Conservation (phyloP, 441 rosid species). For the Adansonia rubrostipa region DNA sequence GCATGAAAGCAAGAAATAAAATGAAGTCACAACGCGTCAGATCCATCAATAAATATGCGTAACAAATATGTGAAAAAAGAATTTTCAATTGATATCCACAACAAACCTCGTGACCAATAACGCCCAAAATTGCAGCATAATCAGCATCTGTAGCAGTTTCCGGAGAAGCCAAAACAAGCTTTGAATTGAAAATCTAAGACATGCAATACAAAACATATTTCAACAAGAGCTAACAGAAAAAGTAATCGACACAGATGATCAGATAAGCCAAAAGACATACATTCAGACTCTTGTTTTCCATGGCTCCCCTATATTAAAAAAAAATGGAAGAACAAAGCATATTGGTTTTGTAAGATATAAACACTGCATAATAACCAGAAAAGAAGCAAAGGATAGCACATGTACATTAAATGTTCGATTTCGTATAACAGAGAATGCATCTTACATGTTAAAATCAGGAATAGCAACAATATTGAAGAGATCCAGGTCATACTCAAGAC, state of each 20-base stretch:
- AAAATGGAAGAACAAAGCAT: background rate
- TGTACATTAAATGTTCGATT: slow-evolving; percentile 1
- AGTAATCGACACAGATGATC: background rate
- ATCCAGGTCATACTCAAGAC: slow-evolving; percentile 96
- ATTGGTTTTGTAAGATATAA: background rate
- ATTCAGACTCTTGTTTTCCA: slow-evolving; percentile 99
- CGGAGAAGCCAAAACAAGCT: slow-evolving; percentile 97
- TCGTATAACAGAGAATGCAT: slow-evolving; percentile 21
- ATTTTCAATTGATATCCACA: slow-evolving; percentile 19
- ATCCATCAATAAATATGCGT: slow-evolving; percentile 16
- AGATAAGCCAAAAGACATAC: slow-evolving; percentile 44
- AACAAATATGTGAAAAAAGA: slow-evolving; percentile 1
- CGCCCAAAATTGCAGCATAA: slow-evolving; percentile 96
- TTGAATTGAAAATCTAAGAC: slow-evolving; percentile 89
- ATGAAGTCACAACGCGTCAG: slow-evolving; percentile 32
- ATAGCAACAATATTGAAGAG: slow-evolving; percentile 96
- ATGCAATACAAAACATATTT: slow-evolving; percentile 34
- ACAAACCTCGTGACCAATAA: slow-evolving; percentile 95
- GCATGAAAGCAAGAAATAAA: slow-evolving; percentile 41
- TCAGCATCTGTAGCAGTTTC: slow-evolving; percentile 95
- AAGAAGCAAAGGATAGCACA: slow-evolving; percentile 18
- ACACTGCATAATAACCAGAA: background rate
- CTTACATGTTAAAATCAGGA: slow-evolving; percentile 97
- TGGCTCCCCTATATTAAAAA: slow-evolving; percentile 81
- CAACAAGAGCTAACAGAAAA: slow-evolving; percentile 11